A percentile compares a stretch with the other conserved stretches of the same genome.
Evolutionary conservation across 192 early-diverging fungal species (phyloP).

Genomic region (Backusella tarrabulga): DNA sequence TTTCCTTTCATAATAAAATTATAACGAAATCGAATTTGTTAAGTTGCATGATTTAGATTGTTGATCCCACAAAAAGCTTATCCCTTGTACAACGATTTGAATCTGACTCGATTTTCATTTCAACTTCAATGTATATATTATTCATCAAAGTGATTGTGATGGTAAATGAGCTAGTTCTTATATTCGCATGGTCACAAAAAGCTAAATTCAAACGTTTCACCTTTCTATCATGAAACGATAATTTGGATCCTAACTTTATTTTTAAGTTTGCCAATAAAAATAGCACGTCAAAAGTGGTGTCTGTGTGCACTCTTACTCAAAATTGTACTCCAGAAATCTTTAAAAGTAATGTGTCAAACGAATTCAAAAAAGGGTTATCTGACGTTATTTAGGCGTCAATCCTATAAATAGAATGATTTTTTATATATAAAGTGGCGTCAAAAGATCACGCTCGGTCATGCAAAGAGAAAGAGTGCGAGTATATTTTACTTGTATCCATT

Average conservation of each 20-base stretch:
- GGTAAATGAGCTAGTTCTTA: too few relatives aligned
- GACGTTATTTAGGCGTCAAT: neutral
- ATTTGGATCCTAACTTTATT: neutral
- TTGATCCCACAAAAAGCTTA: neutral
- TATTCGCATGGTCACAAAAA: too few relatives aligned
- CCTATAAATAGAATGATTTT: neutral
- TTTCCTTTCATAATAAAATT: neutral
- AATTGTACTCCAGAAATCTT: too few relatives aligned
- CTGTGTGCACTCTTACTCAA: too few relatives aligned
- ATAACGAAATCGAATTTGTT: neutral
- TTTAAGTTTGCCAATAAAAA: neutral
- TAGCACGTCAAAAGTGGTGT: too few relatives aligned
- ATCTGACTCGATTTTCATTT: neutral
- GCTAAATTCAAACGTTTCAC: neutral
- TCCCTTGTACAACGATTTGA: neutral
- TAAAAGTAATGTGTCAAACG: too few relatives aligned
- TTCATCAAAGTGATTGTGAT: too few relatives aligned
- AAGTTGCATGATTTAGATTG: neutral
- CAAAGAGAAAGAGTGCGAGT: too few relatives aligned
- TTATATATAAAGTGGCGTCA: too few relatives aligned
- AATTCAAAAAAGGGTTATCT: too few relatives aligned
- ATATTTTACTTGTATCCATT: too few relatives aligned
- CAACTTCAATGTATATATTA: neutral
- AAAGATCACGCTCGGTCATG: too few relatives aligned
- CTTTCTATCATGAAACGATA: neutral